These are phyloP conservation scores for Buxus sempervirens DNA, from an alignment of 164 flowering plant species.

Conservation along the genomic window DNA sequence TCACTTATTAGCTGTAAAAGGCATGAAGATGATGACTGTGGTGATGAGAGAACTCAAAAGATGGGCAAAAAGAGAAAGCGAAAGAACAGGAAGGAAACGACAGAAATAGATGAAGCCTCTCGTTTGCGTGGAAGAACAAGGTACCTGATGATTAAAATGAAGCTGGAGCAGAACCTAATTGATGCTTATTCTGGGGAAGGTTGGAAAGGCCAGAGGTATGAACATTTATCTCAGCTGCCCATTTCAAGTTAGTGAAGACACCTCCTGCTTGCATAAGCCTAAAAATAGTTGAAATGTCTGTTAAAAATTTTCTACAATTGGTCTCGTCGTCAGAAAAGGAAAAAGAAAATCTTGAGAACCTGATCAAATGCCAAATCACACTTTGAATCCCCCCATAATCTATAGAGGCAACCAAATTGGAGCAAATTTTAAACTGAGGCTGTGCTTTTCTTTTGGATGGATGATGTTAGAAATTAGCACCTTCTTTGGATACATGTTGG, in stretches of 20 bases:
- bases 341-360: too few species aligned
- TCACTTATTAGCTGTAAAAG: constrained; percentile 15
- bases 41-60: constrained; percentile 25
- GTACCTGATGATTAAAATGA: constrained; percentile 83
- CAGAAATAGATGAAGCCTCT: constrained; percentile 65
- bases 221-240: background rate
- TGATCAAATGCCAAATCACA: too few species aligned
- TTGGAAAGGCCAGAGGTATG: constrained; percentile 98
- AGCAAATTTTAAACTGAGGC: too few species aligned
- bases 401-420: too few species aligned
- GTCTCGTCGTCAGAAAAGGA: too few species aligned
- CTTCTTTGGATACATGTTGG: too few species aligned
- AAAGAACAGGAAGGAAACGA: constrained; percentile 40
- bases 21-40: constrained; percentile 23
- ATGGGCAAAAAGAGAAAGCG: constrained; percentile 38
- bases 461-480: too few species aligned
- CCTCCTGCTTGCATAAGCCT: too few species aligned
- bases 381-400: too few species aligned
- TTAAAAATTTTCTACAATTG: background rate
- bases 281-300: background rate
- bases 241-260: background rate
- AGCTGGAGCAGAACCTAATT: constrained; percentile 88
- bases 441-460: too few species aligned
- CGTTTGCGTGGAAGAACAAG: constrained; percentile 82
- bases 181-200: constrained; percentile 98